Evolutionary conservation across 1,284 basidiomycete genomes (phyloP).

Genomic region (Phlebopus sp.): DNA sequence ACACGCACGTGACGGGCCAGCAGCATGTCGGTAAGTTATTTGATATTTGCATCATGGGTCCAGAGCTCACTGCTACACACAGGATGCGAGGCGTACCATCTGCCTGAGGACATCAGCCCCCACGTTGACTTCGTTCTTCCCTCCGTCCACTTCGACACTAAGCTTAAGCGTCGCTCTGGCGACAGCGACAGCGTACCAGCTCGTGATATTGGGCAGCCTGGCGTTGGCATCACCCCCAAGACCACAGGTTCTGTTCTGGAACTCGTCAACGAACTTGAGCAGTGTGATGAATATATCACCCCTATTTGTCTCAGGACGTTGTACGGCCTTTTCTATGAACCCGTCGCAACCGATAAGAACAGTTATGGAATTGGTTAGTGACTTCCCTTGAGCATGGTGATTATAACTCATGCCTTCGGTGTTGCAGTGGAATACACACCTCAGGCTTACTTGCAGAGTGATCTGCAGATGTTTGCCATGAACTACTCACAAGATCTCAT

Average conservation of each 20-base stretch:
- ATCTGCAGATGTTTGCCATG: conserved; percentile 42
- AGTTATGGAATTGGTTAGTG: conserved; percentile 34
- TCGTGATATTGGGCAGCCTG: conserved; percentile 9
- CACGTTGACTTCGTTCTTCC: conserved; percentile 20
- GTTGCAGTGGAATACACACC: conserved; percentile 8
- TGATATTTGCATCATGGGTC: conserved; percentile 17
- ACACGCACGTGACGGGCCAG: conserved; percentile 33
- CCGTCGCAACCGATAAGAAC: conserved; percentile 28
- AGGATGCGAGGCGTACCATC: conserved; percentile 16
- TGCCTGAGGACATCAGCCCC: conserved; percentile 9
- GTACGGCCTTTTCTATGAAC: conserved; percentile 33
- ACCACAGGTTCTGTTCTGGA: conserved; percentile 10
- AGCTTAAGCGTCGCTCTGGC: conserved; percentile 7
- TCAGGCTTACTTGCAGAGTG: conserved; percentile 37
- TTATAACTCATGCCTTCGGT: background rate
- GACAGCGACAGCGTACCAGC: conserved; percentile 4
- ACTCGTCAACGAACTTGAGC: conserved; percentile 13
- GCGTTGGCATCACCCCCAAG: conserved; percentile 12
- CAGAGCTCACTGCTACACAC: background rate
- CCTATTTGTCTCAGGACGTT: conserved; percentile 33
- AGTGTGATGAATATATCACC: conserved; percentile 33
- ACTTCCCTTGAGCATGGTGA: background rate
- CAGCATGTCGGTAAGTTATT: conserved; percentile 38
- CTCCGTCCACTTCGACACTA: conserved; percentile 12
- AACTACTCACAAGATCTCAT: conserved; percentile 34